Base-by-base conservation (phyloP, 371 early-diverging fungal genomes). In the Mortierella polycephala region DNA sequence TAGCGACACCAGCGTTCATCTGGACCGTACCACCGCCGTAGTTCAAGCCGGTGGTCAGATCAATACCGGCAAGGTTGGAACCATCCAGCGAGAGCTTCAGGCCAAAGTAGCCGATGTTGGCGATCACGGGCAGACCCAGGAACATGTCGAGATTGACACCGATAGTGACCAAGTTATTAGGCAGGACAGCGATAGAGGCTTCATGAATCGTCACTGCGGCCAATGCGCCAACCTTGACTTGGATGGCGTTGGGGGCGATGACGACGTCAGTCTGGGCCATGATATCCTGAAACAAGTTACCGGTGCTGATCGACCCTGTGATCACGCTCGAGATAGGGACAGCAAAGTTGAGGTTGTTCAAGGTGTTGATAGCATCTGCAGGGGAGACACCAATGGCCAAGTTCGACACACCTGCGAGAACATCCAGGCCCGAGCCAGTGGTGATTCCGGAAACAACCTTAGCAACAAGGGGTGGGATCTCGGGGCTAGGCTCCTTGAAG, bases 101-200 rank as follows among this genome's bases (percentile, higher is more conserved):
- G 40, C 77, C 77, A 23, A 77, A 62, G 69, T 71, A 77, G 12
- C 77, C 77, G 55, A 77, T 77, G 67, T 77, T 71, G 64, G 72
- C 77, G 44, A 57, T 61, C 45, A 77, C 58, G 16, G 77, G 77
- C 42, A 77, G 14, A 51, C 77, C 77, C 50, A 77, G 42, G 72
- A 77, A 77, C 68, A 77, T 67, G 20, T 77, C 77, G 20, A 77
- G 57, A 51, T 67, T 68, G 62, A 77, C 62, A 9, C 61, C 64
- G 13, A 56, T 65, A 21, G 68, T 64, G 59, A 77, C 54, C 53
- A 68, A 21, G 65, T 77, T 77, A 66, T 64, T 68, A 62, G 77
- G 77, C 65, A 77, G 42, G 45, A 77, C 69, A 21, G 64, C 72
- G 23, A 77, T 77, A 21, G 63, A 16, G 37, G 77, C 77, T 51